Conservation (phyloP, 345 rosid genomes). For the Gossypium ekmanianum region DNA sequence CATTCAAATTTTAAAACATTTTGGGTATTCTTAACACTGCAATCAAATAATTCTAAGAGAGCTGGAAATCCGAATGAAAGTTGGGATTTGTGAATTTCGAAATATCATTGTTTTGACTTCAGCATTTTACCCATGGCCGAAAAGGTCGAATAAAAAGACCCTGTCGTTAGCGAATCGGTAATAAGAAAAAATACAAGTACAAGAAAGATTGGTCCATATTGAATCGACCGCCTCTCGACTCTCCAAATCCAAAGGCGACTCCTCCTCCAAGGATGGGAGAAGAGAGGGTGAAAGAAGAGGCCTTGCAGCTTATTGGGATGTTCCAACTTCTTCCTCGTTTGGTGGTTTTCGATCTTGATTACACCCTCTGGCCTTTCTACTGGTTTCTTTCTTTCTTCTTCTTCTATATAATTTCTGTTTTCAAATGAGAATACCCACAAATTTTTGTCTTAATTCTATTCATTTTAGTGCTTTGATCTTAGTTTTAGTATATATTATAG, state of each 20-base stretch:
- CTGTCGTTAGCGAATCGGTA: too few relatives aligned
- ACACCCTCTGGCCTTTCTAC: slow-evolving; percentile 86
- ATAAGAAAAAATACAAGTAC: not conserved
- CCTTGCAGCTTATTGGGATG: slow-evolving; percentile 50
- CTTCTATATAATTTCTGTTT: not conserved
- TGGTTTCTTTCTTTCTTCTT: slow-evolving; percentile 34
- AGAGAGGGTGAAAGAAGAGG: slow-evolving; percentile 55
- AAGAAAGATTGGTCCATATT: not conserved
- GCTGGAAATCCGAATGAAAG: too few relatives aligned
- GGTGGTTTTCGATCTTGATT: slow-evolving; percentile 78
- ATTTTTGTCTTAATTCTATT: too few relatives aligned
- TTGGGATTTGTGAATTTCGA: too few relatives aligned
- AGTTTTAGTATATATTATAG: too few relatives aligned
- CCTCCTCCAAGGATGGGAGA: slow-evolving; percentile 38
- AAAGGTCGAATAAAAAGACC: too few relatives aligned
- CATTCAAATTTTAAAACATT: too few relatives aligned
- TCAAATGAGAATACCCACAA: not conserved
- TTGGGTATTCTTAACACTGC: too few relatives aligned
- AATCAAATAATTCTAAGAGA: too few relatives aligned
- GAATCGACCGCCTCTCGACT: not conserved
- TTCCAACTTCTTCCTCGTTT: slow-evolving; percentile 56
- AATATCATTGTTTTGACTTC: too few relatives aligned
- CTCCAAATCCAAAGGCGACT: not conserved
- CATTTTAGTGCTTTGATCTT: too few relatives aligned
- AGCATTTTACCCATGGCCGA: too few relatives aligned